Conservation (phyloP, 202 grass and related monocot genomes). For the Cymbopogon flexuosus region DNA sequence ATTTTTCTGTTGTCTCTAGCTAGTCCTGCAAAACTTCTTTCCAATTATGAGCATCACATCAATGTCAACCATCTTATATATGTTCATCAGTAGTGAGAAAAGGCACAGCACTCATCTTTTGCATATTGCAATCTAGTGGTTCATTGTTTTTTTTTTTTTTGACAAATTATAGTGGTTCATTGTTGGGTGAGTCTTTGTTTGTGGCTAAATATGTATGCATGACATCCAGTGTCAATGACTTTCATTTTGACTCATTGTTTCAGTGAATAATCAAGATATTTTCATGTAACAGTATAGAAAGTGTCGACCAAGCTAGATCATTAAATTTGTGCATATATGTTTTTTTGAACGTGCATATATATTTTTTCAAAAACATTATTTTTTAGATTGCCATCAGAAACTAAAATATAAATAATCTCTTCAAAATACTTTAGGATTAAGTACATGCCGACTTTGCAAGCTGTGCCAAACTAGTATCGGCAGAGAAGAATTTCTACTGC, state of each 20-base stretch:
- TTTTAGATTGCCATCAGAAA: not conserved
- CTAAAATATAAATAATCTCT: not conserved
- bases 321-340: not conserved
- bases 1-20: slow-evolving; percentile 14
- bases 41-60: slow-evolving; percentile 17
- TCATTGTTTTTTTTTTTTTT: no score
- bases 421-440: not conserved
- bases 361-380: not conserved
- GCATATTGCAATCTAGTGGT: not conserved
- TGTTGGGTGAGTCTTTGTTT: slow-evolving; percentile 22
- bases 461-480: not conserved
- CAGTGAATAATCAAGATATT: not conserved
- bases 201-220: slow-evolving; percentile 3
- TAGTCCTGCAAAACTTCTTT: slow-evolving; percentile 15
- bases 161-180: not conserved
- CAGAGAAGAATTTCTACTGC: not conserved
- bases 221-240: not conserved
- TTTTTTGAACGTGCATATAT: no score
- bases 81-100: slow-evolving; percentile 24
- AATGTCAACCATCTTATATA: not conserved
- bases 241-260: slow-evolving; percentile 21
- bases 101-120: slow-evolving; percentile 12
- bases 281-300: not conserved
- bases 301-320: not conserved
- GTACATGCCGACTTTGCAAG: not conserved